Evolutionary conservation across 768 basidiomycete species (phyloP).

Genomic region (Serendipita indica): DNA sequence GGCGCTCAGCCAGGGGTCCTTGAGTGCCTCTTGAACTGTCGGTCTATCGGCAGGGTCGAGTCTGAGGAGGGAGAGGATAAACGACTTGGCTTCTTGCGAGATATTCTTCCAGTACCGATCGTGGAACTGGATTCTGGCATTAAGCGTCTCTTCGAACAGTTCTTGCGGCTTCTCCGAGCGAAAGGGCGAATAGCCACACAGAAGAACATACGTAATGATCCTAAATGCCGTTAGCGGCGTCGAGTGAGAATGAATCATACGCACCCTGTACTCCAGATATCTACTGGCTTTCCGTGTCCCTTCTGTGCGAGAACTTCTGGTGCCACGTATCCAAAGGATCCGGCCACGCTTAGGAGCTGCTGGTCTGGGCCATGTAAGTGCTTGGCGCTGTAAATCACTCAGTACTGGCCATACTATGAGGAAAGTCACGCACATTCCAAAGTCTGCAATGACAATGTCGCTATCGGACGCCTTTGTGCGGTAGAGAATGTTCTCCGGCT

Average conservation of each 20-base stretch:
- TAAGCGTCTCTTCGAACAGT: conserved; percentile 70
- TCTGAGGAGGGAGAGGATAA: conserved; percentile 57
- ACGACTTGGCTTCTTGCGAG: conserved; percentile 66
- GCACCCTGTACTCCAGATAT: conserved; percentile 87
- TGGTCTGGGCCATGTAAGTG: conserved; percentile 61
- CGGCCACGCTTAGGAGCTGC: conserved; percentile 55
- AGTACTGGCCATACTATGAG: background rate
- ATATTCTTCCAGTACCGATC: conserved; percentile 91
- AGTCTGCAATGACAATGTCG: conserved; percentile 91
- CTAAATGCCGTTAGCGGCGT: conserved; percentile 26
- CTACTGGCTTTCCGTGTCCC: conserved; percentile 88
- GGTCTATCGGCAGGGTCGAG: conserved; percentile 57
- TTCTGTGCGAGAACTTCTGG: conserved; percentile 62
- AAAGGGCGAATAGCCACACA: conserved; percentile 94
- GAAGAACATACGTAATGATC: conserved; percentile 85
- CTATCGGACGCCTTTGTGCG: conserved; percentile 59
- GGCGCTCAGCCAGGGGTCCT: conserved; percentile 28
- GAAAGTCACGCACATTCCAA: conserved; percentile 57
- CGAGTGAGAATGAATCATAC: conserved; percentile 18
- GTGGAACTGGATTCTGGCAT: conserved; percentile 79
- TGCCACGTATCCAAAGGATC: conserved; percentile 80
- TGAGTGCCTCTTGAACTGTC: conserved; percentile 55
- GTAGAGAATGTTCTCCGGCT: conserved; percentile 94
- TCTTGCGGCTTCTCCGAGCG: conserved; percentile 63
- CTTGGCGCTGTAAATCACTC: conserved; percentile 43